Conservation (phyloP, 2,329 filamentous ascomycete species). For the Colletotrichum filicis region DNA sequence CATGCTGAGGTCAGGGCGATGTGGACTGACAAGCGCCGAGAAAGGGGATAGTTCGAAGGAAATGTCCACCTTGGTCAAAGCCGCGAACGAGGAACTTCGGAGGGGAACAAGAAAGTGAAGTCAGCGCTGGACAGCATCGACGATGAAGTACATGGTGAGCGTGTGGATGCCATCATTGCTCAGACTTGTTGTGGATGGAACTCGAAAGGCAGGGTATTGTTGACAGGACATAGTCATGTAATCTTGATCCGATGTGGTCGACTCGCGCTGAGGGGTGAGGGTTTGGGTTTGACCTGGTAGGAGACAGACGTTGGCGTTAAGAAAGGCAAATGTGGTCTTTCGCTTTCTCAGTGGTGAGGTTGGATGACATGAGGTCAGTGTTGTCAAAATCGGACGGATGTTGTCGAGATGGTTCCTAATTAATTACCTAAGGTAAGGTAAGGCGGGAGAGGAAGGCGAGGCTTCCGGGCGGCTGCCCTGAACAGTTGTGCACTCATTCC, state of each 20-base stretch:
- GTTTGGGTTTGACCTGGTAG: background rate
- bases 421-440: background rate
- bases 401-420: too few relatives aligned
- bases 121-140: background rate
- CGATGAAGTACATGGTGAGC: background rate
- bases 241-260: background rate
- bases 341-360: background rate
- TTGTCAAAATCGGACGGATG: background rate
- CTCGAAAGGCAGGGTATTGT: background rate
- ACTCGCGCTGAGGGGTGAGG: background rate
- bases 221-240: background rate
- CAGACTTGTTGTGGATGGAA: background rate
- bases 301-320: background rate
- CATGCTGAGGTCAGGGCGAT: conserved; percentile 17
- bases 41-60: background rate
- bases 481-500: background rate
- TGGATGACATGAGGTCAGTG: background rate
- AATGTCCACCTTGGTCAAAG: background rate
- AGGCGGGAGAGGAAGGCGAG: background rate
- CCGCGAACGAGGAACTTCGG: conserved; percentile 1
- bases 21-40: background rate
- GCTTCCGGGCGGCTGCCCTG: too few relatives aligned
- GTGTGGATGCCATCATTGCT: background rate
- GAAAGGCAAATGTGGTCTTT: background rate
- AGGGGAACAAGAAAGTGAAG: background rate